Evolutionary conservation across 352 stramenopile genomes (phyloP).

Genomic region (Thraustochytrium striatum): DNA sequence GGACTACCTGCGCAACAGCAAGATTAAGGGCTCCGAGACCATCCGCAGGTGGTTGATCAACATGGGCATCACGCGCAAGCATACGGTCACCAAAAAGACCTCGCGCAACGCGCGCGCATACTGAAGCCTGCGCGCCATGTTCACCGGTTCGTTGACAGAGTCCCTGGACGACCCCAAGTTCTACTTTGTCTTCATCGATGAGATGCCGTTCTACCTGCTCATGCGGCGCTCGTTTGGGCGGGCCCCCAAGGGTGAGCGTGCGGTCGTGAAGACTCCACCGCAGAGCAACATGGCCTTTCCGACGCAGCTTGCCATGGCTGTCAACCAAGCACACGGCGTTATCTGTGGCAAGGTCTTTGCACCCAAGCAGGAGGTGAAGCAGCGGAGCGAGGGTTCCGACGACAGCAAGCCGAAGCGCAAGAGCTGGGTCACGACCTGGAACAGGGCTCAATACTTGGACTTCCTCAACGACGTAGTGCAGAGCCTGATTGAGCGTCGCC

Average conservation of each 20-base stretch:
- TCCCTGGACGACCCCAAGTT: background rate
- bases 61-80: background rate
- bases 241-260: background rate
- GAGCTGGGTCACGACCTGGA: background rate
- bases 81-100: background rate
- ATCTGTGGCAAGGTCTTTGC: background rate
- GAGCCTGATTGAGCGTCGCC: background rate
- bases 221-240: background rate
- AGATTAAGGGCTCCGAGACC: background rate
- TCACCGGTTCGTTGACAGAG: no score
- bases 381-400: background rate
- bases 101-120: background rate
- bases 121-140: no score
- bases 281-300: no score
- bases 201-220: no score
- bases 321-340: no score
- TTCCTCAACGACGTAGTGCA: background rate
- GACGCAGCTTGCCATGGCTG: no score
- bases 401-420: background rate
- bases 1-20: background rate
- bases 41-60: background rate
- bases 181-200: background rate
- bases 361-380: background rate
- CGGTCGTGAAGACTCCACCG: background rate
- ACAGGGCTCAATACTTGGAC: background rate